Percentiles rank a stretch among this genome's conserved stretches.
phyloP scores from a whole-genome alignment of 352 stramenopile genomes.

The Phytopythium cucurbitacearum region DNA sequence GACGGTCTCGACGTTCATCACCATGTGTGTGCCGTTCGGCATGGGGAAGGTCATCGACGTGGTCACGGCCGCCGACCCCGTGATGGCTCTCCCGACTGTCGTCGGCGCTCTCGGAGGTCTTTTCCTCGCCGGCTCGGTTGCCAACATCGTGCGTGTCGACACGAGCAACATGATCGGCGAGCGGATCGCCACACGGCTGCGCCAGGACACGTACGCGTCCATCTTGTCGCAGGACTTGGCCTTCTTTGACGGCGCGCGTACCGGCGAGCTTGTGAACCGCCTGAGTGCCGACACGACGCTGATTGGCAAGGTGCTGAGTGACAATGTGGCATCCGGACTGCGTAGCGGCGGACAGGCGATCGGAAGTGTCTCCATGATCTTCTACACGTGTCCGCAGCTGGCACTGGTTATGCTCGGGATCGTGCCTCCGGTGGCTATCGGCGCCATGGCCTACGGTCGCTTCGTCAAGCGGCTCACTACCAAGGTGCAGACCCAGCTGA shows the following conservation, averaged over 20 bases:
- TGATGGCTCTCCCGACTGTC: constrained; percentile 39
- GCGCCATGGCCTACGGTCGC: constrained; percentile 81
- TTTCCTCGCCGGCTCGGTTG: constrained; percentile 64
- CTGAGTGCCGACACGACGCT: constrained; percentile 89
- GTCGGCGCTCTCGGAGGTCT: constrained; percentile 57
- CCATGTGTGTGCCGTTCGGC: constrained; percentile 74
- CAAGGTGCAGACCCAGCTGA: constrained; percentile 89
- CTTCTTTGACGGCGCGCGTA: constrained; percentile 90
- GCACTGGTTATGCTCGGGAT: constrained; percentile 88
- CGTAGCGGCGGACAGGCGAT: constrained; percentile 77
- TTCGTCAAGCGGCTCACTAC: constrained; percentile 86
- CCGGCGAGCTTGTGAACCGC: constrained; percentile 90
- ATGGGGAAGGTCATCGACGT: constrained; percentile 84
- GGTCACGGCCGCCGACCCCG: constrained; percentile 36
- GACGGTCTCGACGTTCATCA: constrained; percentile 61
- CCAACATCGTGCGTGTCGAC: constrained; percentile 69
- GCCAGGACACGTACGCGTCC: constrained; percentile 75
- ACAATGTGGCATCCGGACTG: constrained; percentile 79
- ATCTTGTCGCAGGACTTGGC: constrained; percentile 84
- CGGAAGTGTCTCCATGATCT: constrained; percentile 87
- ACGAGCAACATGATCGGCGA: constrained; percentile 86
- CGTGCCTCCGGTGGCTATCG: constrained; percentile 89
- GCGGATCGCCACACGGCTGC: constrained; percentile 73
- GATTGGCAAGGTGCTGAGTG: constrained; percentile 91
- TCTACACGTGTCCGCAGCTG: constrained; percentile 89